phyloP scores from a whole-genome alignment of 169 alveolate genomes.

The Haemoproteus tartakovskyi region DNA sequence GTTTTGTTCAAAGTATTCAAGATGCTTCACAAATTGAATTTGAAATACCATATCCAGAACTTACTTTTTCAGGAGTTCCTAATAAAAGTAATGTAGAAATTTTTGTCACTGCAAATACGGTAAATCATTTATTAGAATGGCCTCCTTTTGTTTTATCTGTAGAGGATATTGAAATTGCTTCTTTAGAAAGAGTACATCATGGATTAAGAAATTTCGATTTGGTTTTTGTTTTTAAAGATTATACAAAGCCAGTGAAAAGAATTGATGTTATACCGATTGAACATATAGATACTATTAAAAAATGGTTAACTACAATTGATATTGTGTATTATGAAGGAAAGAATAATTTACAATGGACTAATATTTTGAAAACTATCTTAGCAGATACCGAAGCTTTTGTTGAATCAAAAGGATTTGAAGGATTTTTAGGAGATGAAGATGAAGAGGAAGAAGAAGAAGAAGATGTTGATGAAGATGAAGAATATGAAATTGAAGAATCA shows the following conservation, averaged over 20 bases:
- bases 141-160: slow-evolving; percentile 95
- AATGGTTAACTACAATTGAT: slow-evolving; percentile 87
- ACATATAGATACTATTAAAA: slow-evolving; percentile 89
- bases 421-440: slow-evolving; percentile 85
- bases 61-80: slow-evolving; percentile 95
- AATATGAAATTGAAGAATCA: slow-evolving; percentile 71
- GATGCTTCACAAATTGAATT: slow-evolving; percentile 69
- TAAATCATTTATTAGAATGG: slow-evolving; percentile 92
- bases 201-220: slow-evolving; percentile 95
- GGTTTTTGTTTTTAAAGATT: slow-evolving; percentile 93
- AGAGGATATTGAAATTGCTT: slow-evolving; percentile 93
- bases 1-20: slow-evolving; percentile 79
- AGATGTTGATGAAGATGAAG: slow-evolving; percentile 83
- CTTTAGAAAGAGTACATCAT: slow-evolving; percentile 95
- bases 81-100: slow-evolving; percentile 91
- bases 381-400: slow-evolving; percentile 85
- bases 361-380: slow-evolving; percentile 82
- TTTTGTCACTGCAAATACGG: slow-evolving; percentile 93
- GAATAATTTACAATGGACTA: slow-evolving; percentile 88
- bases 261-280: slow-evolving; percentile 94
- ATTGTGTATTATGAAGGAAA: slow-evolving; percentile 91
- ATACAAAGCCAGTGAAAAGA: slow-evolving; percentile 89
- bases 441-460: slow-evolving; percentile 83
- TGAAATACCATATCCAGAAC: slow-evolving; percentile 84
- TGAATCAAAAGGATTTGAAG: slow-evolving; percentile 84